Evolutionary conservation across 1,284 basidiomycete species (phyloP).

Genomic region (Marasmius sp.): DNA sequence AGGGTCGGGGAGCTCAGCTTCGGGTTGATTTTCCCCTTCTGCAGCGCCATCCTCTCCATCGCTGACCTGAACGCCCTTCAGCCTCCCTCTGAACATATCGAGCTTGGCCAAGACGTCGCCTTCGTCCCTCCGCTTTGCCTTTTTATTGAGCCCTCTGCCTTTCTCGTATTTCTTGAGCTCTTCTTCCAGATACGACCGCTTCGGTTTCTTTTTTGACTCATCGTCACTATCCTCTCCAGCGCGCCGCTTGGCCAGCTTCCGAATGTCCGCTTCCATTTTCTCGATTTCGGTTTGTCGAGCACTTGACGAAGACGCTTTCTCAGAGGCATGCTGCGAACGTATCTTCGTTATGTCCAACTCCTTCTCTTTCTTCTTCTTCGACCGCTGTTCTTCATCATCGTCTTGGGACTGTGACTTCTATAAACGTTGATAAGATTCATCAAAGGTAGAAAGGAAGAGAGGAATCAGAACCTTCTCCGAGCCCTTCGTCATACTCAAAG

Average conservation of each 20-base stretch:
- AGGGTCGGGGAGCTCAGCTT: slow-evolving; percentile 20
- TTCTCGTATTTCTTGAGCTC: slow-evolving; percentile 80
- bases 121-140: slow-evolving; percentile 71
- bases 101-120: slow-evolving; percentile 74
- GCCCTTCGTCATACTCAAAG: neutral
- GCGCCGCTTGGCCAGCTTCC: slow-evolving; percentile 62
- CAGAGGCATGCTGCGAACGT: neutral
- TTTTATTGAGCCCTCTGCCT: slow-evolving; percentile 58
- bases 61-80: slow-evolving; percentile 48
- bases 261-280: slow-evolving; percentile 86
- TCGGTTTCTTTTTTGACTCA: slow-evolving; percentile 60
- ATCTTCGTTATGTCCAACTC: slow-evolving; percentile 4
- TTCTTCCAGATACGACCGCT: slow-evolving; percentile 74
- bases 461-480: slow-evolving; percentile 29
- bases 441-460: neutral
- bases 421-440: neutral
- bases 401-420: neutral
- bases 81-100: slow-evolving; percentile 69
- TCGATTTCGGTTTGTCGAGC: slow-evolving; percentile 79
- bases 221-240: slow-evolving; percentile 60
- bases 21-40: slow-evolving; percentile 24
- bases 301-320: slow-evolving; percentile 35
- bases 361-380: neutral
- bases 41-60: slow-evolving; percentile 34
- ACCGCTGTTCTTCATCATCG: neutral